Conservation (phyloP, 2,329 filamentous ascomycete genomes). For the Aspergillus sp. region DNA sequence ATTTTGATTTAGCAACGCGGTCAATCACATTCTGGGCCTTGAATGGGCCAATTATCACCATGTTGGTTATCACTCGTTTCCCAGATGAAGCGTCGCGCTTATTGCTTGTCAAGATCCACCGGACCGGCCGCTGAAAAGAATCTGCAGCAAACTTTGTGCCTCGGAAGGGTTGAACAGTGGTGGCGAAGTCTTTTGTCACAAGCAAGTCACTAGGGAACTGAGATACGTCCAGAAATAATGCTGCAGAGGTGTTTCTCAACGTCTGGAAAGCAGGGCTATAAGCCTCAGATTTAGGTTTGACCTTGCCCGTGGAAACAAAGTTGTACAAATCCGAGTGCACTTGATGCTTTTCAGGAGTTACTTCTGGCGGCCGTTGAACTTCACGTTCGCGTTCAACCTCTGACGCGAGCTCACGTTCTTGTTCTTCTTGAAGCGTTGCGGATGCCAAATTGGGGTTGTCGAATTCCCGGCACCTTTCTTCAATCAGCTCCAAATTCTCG, state of each 20-base stretch:
- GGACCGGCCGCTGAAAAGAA: slow-evolving; percentile 53
- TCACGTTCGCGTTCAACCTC: slow-evolving; percentile 63
- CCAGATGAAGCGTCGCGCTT: background rate
- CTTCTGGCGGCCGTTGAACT: slow-evolving; percentile 48
- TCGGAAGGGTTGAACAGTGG: slow-evolving; percentile 40
- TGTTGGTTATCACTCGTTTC: slow-evolving; percentile 7
- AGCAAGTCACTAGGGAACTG: slow-evolving; percentile 44
- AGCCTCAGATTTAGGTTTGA: slow-evolving; percentile 28
- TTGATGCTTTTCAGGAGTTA: slow-evolving; percentile 40
- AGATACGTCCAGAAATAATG: slow-evolving; percentile 27
- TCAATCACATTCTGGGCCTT: slow-evolving; percentile 50
- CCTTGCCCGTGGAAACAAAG: slow-evolving; percentile 42
- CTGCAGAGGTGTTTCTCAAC: slow-evolving; percentile 44
- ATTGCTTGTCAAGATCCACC: slow-evolving; percentile 52
- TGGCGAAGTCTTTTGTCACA: slow-evolving; percentile 53
- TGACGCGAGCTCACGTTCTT: slow-evolving; percentile 66
- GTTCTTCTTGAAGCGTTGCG: slow-evolving; percentile 58
- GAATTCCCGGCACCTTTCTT: slow-evolving; percentile 36
- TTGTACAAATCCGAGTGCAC: slow-evolving; percentile 45
- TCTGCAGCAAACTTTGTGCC: slow-evolving; percentile 35
- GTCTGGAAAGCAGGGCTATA: slow-evolving; percentile 50
- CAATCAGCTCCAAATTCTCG: slow-evolving; percentile 36
- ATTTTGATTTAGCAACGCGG: background rate
- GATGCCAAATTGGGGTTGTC: slow-evolving; percentile 29
- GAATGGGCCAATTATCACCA: slow-evolving; percentile 61